Conservation (phyloP, 1,139 yeast genomes). For the Kurtzmaniella natalensis region DNA sequence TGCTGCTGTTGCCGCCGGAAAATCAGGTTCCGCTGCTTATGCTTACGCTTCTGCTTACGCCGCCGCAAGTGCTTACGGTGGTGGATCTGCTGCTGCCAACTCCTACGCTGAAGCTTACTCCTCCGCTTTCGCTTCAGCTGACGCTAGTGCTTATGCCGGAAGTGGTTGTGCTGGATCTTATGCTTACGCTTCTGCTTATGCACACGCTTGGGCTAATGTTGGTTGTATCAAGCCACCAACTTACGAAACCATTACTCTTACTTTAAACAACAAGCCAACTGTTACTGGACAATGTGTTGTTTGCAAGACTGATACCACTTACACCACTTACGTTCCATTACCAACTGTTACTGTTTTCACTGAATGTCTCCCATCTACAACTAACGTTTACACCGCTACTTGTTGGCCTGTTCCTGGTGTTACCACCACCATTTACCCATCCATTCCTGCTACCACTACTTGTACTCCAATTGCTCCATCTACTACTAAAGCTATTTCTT, state of each 20-base stretch:
- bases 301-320: neutral
- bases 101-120: neutral
- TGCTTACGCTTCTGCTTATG: neutral
- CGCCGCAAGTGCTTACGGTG: neutral
- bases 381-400: neutral
- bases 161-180: neutral
- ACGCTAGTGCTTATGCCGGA: neutral
- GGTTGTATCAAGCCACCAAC: neutral
- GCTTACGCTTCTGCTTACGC: constrained; percentile 1
- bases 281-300: neutral
- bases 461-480: neutral
- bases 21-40: neutral
- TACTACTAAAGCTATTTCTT: neutral
- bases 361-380: neutral
- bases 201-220: neutral
- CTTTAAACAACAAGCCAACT: neutral
- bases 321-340: neutral
- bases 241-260: neutral
- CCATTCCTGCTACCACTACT: constrained; percentile 1
- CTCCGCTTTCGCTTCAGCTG: neutral
- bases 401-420: neutral
- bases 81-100: neutral
- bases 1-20: neutral
- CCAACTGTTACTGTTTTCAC: neutral
- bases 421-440: constrained; percentile 1